phyloP scores from a whole-genome alignment of 2,329 filamentous ascomycete genomes.

The Cadophora sp. region DNA sequence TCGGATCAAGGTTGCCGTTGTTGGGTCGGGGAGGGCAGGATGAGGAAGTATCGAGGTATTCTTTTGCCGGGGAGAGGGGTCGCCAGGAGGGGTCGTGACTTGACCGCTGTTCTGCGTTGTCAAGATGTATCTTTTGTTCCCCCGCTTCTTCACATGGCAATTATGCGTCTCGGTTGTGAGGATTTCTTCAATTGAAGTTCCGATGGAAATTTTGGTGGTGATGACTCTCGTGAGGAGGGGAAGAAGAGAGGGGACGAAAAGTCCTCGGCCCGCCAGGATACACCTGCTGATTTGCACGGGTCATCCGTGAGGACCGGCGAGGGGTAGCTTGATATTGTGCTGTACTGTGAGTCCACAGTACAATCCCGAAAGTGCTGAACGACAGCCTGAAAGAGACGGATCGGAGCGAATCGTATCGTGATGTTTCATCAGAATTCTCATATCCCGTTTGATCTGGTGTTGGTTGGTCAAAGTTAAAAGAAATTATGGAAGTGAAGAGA shows the following conservation, averaged over 20 bases:
- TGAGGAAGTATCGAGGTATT: not conserved
- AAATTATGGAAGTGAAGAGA: conserved; percentile 7
- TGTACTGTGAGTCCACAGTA: not conserved
- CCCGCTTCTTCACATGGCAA: conserved; percentile 23
- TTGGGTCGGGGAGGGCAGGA: not conserved
- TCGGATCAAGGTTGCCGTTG: conserved; percentile 9
- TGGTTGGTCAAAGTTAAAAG: conserved; percentile 1
- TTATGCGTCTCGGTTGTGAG: conserved; percentile 6
- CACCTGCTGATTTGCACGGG: conserved; percentile 16
- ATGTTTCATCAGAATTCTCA: not conserved
- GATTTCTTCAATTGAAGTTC: not conserved
- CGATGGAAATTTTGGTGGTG: not conserved
- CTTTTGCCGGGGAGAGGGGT: not conserved
- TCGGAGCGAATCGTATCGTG: not conserved
- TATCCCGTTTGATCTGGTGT: not conserved
- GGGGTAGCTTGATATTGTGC: not conserved
- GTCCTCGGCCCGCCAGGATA: conserved; percentile 19
- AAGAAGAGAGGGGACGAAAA: not conserved
- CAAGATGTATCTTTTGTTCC: conserved; percentile 6
- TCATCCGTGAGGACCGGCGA: not conserved
- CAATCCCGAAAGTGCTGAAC: not conserved
- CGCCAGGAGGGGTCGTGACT: conserved; percentile 30
- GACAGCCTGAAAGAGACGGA: not conserved
- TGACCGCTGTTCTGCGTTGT: conserved; percentile 38
- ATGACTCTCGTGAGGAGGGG: not conserved